Percentiles rank a stretch among this genome's conserved stretches.
Conservation (phyloP, 2,329 filamentous ascomycete species). For the Periconia sp. region DNA sequence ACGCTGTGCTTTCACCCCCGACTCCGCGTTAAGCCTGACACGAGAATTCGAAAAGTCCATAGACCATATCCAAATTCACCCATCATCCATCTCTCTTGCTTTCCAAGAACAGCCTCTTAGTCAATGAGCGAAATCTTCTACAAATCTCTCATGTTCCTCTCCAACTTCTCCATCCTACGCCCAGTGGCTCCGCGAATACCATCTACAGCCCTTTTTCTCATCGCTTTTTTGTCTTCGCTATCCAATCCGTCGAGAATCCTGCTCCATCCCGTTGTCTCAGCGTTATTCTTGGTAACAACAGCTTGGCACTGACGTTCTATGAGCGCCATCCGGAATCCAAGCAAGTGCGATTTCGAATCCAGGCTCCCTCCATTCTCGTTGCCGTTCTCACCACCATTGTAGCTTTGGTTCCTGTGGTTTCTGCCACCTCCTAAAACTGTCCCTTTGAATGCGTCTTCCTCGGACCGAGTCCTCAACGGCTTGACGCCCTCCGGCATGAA, state of each 20-base stretch:
- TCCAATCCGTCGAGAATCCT: not conserved
- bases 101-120: too few species aligned
- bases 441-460: not conserved
- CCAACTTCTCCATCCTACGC: not conserved
- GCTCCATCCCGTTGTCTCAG: not conserved
- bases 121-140: too few species aligned
- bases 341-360: constrained; percentile 4
- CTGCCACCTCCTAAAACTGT: too few species aligned
- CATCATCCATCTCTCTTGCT: too few species aligned
- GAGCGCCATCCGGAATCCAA: not conserved
- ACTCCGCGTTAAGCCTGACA: too few species aligned
- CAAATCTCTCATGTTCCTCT: too few species aligned
- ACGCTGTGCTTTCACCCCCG: too few species aligned
- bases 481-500: constrained; percentile 14
- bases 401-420: too few species aligned
- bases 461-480: constrained; percentile 9
- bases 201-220: not conserved
- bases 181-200: not conserved
- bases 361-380: too few species aligned
- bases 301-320: not conserved
- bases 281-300: not conserved
- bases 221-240: not conserved
- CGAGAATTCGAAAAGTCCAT: too few species aligned
- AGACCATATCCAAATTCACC: too few species aligned
- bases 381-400: too few species aligned